phyloP scores from a whole-genome alignment of 2,329 filamentous ascomycete genomes.

The Ophiostoma tasmaniense region DNA sequence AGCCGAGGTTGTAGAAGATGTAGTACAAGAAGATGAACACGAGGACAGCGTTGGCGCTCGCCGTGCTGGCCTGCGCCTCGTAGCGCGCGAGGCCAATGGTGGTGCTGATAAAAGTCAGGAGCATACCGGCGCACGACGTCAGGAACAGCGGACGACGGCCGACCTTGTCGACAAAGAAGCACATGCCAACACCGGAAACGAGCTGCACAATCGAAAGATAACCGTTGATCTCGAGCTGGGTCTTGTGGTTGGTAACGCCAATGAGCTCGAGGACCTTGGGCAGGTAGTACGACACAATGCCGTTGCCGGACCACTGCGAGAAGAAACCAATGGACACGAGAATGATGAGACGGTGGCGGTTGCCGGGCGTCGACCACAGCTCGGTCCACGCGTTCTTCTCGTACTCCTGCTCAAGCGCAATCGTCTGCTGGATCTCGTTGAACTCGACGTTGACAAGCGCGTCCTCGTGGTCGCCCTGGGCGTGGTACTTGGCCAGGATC shows the following conservation, averaged over 20 bases:
- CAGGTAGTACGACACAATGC: slow-evolving; percentile 30
- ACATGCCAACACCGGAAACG: slow-evolving; percentile 26
- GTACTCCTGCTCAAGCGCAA: slow-evolving; percentile 29
- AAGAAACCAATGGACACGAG: slow-evolving; percentile 17
- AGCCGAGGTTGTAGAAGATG: slow-evolving; percentile 32
- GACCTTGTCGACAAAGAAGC: slow-evolving; percentile 17
- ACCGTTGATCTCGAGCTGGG: slow-evolving; percentile 23
- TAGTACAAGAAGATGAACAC: slow-evolving; percentile 15
- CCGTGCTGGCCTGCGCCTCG: slow-evolving; percentile 46
- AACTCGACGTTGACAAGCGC: slow-evolving; percentile 19
- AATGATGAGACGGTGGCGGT: slow-evolving; percentile 20
- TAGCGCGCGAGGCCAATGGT: slow-evolving; percentile 32
- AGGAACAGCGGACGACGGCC: slow-evolving; percentile 25
- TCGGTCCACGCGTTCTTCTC: slow-evolving; percentile 15
- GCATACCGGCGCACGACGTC: slow-evolving; percentile 18
- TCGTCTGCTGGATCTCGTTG: slow-evolving; percentile 23
- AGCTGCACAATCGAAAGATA: slow-evolving; percentile 28
- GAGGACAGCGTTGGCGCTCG: slow-evolving; percentile 16
- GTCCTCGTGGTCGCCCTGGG: slow-evolving; percentile 13
- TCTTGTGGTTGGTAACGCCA: slow-evolving; percentile 25
- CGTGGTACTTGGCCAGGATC: slow-evolving; percentile 25
- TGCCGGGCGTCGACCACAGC: slow-evolving; percentile 18
- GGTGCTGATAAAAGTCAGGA: slow-evolving; percentile 17
- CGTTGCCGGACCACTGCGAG: slow-evolving; percentile 20
- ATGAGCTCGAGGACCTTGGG: slow-evolving; percentile 27